Conservation (phyloP, 192 early-diverging fungal genomes). For the Martensiomyces pterosporus region DNA sequence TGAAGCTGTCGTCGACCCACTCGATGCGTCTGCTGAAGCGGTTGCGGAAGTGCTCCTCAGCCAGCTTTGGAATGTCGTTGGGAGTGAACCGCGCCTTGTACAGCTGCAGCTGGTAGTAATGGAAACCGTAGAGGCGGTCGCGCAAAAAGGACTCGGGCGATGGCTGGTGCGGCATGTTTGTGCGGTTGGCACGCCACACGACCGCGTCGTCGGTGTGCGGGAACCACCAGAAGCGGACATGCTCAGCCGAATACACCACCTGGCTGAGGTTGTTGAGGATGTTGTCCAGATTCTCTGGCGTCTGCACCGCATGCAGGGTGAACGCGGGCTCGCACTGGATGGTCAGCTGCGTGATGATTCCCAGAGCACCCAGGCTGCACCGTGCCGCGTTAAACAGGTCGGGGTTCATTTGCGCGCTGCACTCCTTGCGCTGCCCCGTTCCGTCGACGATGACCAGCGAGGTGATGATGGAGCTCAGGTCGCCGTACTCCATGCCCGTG, state of each 20-base stretch:
- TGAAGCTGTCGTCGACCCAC: conserved; percentile 60
- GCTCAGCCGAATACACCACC: conserved; percentile 62
- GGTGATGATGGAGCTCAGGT: conserved; percentile 55
- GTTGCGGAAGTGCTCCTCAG: conserved; percentile 54
- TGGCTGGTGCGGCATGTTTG: conserved; percentile 27
- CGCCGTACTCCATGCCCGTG: conserved; percentile 59
- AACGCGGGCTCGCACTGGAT: conserved; percentile 65
- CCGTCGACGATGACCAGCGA: conserved; percentile 61
- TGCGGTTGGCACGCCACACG: conserved; percentile 65
- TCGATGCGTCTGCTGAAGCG: conserved; percentile 49
- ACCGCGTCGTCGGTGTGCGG: conserved; percentile 68
- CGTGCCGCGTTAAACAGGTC: conserved; percentile 66
- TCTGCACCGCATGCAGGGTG: conserved; percentile 62
- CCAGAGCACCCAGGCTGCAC: conserved; percentile 65
- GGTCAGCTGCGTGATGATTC: conserved; percentile 64
- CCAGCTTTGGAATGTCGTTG: conserved; percentile 47
- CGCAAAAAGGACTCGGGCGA: conserved; percentile 15
- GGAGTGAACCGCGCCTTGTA: conserved; percentile 54
- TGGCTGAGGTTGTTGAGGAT: conserved; percentile 50
- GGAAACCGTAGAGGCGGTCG: conserved; percentile 30
- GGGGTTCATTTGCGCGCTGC: conserved; percentile 37
- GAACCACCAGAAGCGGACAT: conserved; percentile 77
- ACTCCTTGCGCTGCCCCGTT: conserved; percentile 47
- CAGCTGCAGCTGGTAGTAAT: conserved; percentile 54
- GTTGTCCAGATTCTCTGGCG: conserved; percentile 54